Evolutionary conservation across 2,329 filamentous ascomycete genomes (phyloP).

Genomic region (Monosporascus ibericus): DNA sequence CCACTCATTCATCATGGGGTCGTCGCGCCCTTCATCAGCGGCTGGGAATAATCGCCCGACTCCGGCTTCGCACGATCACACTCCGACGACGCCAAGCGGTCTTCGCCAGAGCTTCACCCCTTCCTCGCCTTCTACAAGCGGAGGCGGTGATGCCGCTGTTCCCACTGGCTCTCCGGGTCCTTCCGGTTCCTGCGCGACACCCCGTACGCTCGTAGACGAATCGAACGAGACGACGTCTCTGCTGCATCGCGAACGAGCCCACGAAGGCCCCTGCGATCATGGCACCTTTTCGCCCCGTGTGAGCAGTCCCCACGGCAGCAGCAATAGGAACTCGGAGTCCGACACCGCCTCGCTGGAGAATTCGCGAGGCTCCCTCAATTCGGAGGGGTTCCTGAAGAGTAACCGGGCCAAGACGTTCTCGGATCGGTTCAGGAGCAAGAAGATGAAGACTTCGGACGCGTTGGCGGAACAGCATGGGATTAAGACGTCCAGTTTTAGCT

Average conservation of each 20-base stretch:
- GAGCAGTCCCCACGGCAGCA: conserved; percentile 35
- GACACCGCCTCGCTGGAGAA: conserved; percentile 24
- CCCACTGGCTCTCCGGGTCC: conserved; percentile 5
- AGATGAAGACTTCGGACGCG: conserved; percentile 66
- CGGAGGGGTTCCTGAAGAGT: conserved; percentile 29
- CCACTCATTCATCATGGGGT: too few species aligned
- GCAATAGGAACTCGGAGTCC: conserved; percentile 20
- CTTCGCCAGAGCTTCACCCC: conserved; percentile 24
- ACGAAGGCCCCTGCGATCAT: conserved; percentile 56
- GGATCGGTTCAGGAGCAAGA: conserved; percentile 51
- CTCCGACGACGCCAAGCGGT: conserved; percentile 23
- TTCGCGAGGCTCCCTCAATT: conserved; percentile 30
- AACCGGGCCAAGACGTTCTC: conserved; percentile 45
- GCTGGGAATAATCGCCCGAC: background rate
- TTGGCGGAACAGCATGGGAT: conserved; percentile 70
- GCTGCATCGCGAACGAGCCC: conserved; percentile 30
- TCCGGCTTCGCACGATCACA: conserved; percentile 15
- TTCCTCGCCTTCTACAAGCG: conserved; percentile 7
- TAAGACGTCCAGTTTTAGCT: conserved; percentile 71
- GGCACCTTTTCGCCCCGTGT: conserved; percentile 71
- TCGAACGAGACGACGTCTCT: conserved; percentile 47
- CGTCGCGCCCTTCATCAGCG: too few species aligned
- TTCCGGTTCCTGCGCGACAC: conserved; percentile 6
- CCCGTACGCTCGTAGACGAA: conserved; percentile 5
- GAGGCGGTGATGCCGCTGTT: background rate